Conservation (phyloP, 441 rosid species). For the Brassica balearica region DNA sequence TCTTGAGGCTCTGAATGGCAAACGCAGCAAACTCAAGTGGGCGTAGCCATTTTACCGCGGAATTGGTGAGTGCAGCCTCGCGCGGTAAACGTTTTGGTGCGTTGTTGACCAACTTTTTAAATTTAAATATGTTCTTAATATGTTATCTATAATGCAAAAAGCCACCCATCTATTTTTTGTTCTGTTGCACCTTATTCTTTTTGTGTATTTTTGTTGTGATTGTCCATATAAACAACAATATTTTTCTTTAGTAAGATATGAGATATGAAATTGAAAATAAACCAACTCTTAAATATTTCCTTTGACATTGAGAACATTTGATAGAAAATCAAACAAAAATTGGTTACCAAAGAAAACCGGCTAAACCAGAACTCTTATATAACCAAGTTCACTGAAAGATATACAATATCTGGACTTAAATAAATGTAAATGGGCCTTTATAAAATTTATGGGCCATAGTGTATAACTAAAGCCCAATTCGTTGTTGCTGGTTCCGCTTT, state of each 20-base stretch:
- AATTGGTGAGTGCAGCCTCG: conserved; percentile 13
- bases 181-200: background rate
- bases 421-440: background rate
- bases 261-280: background rate
- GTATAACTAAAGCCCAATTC: background rate
- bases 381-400: background rate
- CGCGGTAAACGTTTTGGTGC: background rate
- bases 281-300: background rate
- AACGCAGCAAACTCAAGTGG: conserved; percentile 17
- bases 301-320: background rate
- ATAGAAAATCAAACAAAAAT: background rate
- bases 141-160: background rate
- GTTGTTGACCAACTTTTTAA: background rate
- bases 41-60: conserved; percentile 2
- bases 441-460: background rate
- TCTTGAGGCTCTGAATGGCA: conserved; percentile 23
- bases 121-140: background rate
- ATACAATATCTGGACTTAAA: background rate
- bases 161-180: background rate
- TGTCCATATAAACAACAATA: background rate
- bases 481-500: background rate
- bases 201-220: background rate
- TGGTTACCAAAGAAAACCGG: background rate
- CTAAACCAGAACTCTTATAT: background rate
- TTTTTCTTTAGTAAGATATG: background rate